Percentiles rank a stretch among this genome's conserved stretches.
Conservation (phyloP, 1,139 yeast genomes). For the Saccharomyces hybrid region DNA sequence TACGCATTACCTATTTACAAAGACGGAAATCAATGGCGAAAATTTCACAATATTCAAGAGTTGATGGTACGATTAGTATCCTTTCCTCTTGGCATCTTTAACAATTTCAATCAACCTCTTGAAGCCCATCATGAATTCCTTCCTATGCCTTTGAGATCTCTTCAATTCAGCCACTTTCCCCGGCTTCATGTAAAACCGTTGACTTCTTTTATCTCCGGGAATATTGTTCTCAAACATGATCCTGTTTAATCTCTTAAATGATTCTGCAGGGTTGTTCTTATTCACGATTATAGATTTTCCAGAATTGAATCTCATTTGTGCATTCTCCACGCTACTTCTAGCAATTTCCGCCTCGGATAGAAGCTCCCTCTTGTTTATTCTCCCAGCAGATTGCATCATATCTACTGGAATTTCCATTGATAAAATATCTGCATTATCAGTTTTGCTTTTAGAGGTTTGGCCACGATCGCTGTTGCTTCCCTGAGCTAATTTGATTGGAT, state of each 20-base stretch:
- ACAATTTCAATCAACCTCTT: constrained; percentile 40
- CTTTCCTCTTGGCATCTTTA: constrained; percentile 47
- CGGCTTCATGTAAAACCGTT: constrained; percentile 42
- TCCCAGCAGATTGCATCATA: background rate
- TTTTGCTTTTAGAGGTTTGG: background rate
- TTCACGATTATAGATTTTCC: background rate
- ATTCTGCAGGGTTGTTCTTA: constrained; percentile 23
- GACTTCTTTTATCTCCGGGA: constrained; percentile 33
- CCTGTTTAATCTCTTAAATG: constrained; percentile 33
- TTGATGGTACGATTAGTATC: constrained; percentile 17
- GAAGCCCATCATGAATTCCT: constrained; percentile 42
- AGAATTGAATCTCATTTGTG: constrained; percentile 1
- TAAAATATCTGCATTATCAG: background rate
- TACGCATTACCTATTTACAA: background rate
- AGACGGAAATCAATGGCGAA: background rate
- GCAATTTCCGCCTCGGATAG: background rate
- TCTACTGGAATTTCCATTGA: background rate
- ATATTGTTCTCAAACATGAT: constrained; percentile 35
- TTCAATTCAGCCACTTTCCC: constrained; percentile 39
- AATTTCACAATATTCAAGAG: background rate
- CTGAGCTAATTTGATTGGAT: background rate
- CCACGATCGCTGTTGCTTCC: background rate
- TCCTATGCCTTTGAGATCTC: constrained; percentile 40
- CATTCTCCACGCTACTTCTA: background rate
- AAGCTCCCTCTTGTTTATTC: constrained; percentile 1